Base-by-base conservation (phyloP, 1,284 basidiomycete genomes). In the Cutaneotrichosporon cavernicola region DNA sequence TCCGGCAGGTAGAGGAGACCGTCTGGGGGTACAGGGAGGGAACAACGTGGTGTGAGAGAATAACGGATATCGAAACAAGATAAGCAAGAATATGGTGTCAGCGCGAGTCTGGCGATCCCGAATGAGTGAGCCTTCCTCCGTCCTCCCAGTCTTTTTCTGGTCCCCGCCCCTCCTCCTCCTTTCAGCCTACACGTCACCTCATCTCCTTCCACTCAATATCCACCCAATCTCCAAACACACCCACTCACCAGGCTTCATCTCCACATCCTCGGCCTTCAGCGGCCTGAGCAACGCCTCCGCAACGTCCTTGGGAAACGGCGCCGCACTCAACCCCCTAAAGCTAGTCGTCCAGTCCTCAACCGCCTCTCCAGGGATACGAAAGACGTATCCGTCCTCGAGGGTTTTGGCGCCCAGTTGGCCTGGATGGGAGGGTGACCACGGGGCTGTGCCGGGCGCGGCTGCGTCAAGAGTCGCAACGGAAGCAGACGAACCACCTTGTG, bases 1-100 rank as follows among this genome's bases (percentile, higher is more conserved):
- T 98, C 96, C 30, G 96, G 96, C 11, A 99, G 87, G 81, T 97
- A 99, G 34, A 98, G 83, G 38, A 99, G 84, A 3, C 96, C 96
- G 72, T 98, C 96, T 93, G 72, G 38, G 18, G 11, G 30, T 13
- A 1, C 8, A 36, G 34, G 1, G 34, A 36, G 34, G 34, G 8
- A 36, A 36, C 5, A 1, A 36, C 8, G 34, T 36, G 34, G 11
- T 36, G 34, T 36, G 60, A 43, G 57, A 55, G 36, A 55, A 11
- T 26, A 18, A 51, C 10, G 30, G 53, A 31, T 46, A 52, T 53
- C 11, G 26, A 61, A 61, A 9, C 8, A 34, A n/a, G 46, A 55
- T 18, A 40, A 30, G 43, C 26, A 55, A 43, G 16, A 22, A 43
- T 14, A 18, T 16, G n/a, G 50, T 47, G 49, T 52, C 43, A 58